Evolutionary conservation across 805 yeast species (phyloP), one percentile per base, ranked within the genome.

Genomic region (Ogataea pilisensis): DNA sequence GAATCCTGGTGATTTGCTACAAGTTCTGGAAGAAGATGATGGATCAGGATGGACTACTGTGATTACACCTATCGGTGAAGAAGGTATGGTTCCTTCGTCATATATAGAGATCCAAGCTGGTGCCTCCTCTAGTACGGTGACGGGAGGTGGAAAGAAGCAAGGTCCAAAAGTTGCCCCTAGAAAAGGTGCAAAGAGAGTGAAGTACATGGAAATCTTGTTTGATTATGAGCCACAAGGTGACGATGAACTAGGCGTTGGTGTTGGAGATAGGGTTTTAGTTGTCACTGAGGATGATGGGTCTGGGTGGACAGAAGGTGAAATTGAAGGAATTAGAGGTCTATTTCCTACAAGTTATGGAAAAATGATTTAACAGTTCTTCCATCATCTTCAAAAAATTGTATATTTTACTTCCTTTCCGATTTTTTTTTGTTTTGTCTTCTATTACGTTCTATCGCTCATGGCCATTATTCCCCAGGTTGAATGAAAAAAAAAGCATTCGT

Each of bases 221-320:
- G 87, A 82, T 48, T 90, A 87, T 57, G 68, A 61, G 16, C 90
- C 95, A 0, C 82, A 78, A 44, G 93, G 87, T 11, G 82, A 76
- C 20, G 91, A 85, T 53, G 99, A 93, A 62, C 60, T 93, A 43
- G 72, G 76, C 17, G 76, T 93, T 17, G 53, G 49, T 7, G 81
- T 75, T 0, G 96, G 96, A 2, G 97, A 91, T 46, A 70, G 69
- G 40, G 76, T 93, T 16, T 71, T 74, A 9, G 73, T 93, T 11
- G 54, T 85, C 1, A 80, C 74, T 22, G 86, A 80, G 37, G 85
- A 82, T 38, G 85, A 83, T 49, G 90, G 88, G 8, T 74, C 75
- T 30, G 99, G 99, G 0, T 93, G 99, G 99, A 90, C 97, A 2
- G 85, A 81, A 50, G 98, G 97, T 11, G 91, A 85, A 57, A 44